Conservation (phyloP, 306 rosid genomes). For the Medicago lupulina region DNA sequence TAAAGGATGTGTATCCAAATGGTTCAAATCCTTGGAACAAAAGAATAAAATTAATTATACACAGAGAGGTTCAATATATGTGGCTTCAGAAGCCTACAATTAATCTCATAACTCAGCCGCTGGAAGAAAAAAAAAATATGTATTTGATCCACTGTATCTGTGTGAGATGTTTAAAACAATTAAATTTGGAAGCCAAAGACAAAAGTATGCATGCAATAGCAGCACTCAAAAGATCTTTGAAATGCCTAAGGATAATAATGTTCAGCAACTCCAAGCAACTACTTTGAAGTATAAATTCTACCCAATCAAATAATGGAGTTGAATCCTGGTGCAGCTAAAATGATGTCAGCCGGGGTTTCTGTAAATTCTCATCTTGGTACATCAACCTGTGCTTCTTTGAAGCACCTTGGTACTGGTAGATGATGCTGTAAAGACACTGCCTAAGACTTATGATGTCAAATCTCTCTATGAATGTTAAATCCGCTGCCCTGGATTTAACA, state of each 20-base stretch:
- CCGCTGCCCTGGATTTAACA: slow-evolving; percentile 67
- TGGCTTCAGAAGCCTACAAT: slow-evolving; percentile 34
- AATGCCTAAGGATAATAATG: slow-evolving; percentile 21
- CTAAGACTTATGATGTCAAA: slow-evolving; percentile 66
- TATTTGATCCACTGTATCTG: slow-evolving; percentile 19
- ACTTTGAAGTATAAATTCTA: slow-evolving; percentile 23
- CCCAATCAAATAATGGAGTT: not conserved
- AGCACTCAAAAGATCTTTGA: slow-evolving; percentile 21
- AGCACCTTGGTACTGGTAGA: slow-evolving; percentile 91
- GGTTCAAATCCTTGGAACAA: not conserved
- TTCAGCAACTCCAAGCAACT: slow-evolving; percentile 10
- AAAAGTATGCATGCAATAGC: slow-evolving; percentile 4
- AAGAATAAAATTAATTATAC: not conserved
- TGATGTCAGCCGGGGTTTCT: slow-evolving; percentile 67
- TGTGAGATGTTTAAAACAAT: slow-evolving; percentile 15
- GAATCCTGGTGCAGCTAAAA: slow-evolving; percentile 44
- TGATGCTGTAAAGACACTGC: slow-evolving; percentile 91
- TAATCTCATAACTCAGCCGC: slow-evolving; percentile 6
- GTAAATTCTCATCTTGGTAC: slow-evolving; percentile 71
- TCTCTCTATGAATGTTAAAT: slow-evolving; percentile 71
- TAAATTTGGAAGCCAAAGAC: not conserved
- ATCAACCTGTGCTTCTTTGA: slow-evolving; percentile 80
- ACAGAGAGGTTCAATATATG: slow-evolving; percentile 11
- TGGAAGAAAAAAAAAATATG: not conserved
- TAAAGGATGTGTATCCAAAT: not conserved